phyloP scores from a whole-genome alignment of 179 eudicot species.

The Amaranthus tricolor region DNA sequence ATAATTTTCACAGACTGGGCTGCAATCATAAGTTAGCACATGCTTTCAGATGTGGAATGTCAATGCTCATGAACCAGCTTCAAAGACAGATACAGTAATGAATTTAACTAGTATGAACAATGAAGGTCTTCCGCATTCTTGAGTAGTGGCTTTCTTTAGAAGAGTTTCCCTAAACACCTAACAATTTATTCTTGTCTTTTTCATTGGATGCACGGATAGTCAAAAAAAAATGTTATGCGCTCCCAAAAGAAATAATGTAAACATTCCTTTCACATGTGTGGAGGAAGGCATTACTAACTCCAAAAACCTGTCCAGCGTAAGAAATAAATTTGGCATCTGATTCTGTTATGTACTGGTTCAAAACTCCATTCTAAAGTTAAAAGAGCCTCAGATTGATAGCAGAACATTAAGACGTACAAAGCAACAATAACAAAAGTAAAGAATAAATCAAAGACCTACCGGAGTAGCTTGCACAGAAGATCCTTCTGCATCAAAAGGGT shows the following conservation, averaged over 20 bases:
- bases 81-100: too few relatives aligned
- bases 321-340: conserved; percentile 2
- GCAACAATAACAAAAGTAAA: background rate
- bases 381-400: conserved; percentile 2
- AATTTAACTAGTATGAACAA: too few relatives aligned
- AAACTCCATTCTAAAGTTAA: background rate
- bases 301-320: background rate
- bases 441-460: conserved; percentile 37
- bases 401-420: background rate
- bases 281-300: background rate
- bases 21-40: too few relatives aligned
- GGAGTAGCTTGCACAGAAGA: conserved; percentile 54
- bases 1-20: too few relatives aligned
- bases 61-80: too few relatives aligned
- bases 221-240: too few relatives aligned
- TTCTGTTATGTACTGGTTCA: background rate
- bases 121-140: too few relatives aligned
- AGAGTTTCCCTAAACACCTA: too few relatives aligned
- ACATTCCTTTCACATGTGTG: background rate
- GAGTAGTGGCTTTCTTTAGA: too few relatives aligned
- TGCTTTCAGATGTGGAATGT: too few relatives aligned
- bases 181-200: too few relatives aligned
- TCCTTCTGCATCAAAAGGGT: conserved; percentile 77
- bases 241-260: background rate
- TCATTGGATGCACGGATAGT: too few relatives aligned